Evolutionary conservation across 2,329 filamentous ascomycete genomes (phyloP), one percentile per base, ranked within the genome.

Genomic region (Verticillium zaregamsianum): DNA sequence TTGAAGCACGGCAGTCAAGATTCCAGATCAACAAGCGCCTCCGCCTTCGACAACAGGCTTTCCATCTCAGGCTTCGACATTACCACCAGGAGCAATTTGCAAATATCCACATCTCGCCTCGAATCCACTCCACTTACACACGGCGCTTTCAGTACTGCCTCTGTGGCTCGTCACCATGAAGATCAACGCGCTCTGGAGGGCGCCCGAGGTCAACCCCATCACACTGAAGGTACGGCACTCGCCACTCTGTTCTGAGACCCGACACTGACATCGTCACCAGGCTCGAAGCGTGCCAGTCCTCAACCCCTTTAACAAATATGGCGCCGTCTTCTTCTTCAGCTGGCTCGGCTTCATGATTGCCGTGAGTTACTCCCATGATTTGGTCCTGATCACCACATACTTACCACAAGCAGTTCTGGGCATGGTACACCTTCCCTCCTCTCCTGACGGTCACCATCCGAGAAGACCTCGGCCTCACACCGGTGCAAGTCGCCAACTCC

Each of bases 341-440:
- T 95, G 91, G 87, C 83, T 93, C 57, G 91, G 91, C 2, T 95
- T 95, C 75, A 88, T 95, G 83, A 85, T 94, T 59, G 90, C 91
- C 20, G 90, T 90, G 76, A 84, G 87, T 76, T 56, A 90, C 52
- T 32, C 20, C 14, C 3, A 9, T 25, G 39, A 15, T 0, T 3
- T 12, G 28, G 40, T 31, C 7, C 31, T 15, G 5, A 7, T 15
- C 12, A 14, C 9, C 9, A 52, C 91, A 79, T 84, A 91, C 62
- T 88, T 87, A 0, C 20, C 25, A 17, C 23, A 2, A 20, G 12
- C 25, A 65, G 8, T 97, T 96, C 76, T 91, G 92, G 83, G 93
- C 91, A 12, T 97, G 90, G 90, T 96, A 96, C 79, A 90, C 93
- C 2, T 97, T 96, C 75, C 91, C 93, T 66, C 93, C 93, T 67